Base-by-base conservation (phyloP, 768 basidiomycete species). In the Dendrothele bispora region DNA sequence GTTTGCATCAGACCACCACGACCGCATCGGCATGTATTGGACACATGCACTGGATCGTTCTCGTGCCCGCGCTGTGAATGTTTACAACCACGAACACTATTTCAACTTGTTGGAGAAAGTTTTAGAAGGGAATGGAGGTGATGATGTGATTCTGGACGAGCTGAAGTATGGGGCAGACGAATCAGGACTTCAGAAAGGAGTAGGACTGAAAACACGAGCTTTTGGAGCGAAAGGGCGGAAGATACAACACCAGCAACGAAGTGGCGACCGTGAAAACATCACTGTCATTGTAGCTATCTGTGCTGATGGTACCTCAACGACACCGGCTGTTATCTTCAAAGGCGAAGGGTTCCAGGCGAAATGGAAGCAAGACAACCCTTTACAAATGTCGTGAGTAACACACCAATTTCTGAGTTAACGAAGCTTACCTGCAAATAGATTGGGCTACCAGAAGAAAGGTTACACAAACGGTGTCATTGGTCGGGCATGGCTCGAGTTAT, bases 241-340 rank as follows among this genome's bases (percentile, higher is more conserved):
- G 28, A 20, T 35, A 7, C 66, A 67, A 43, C 60, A 74, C 57
- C 67, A 72, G 53, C 68, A 70, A 49, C 29, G 51, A 1, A 53
- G 52, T 24, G 66, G 69, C 1, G 55, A 54, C 22, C 50, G 57
- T 7, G 72, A 75, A 49, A 73, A 68, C 40, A 71, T 69, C 29
- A 74, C 72, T 1, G 62, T 70, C 10, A 55, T 78, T 38, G 61
- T 67, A 0, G 71, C 69, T 2, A 76, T 77, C 21, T 71, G 72
- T 54, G 68, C 66, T 0, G 66, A 73, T 58, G 67, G 70, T 1
- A 58, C 57, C 6, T 10, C 55, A 0, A 39, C 60, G 12, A 41
- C 55, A 29, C 70, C 69, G 3, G 43, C 61, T 18, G 58, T 70
- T 3, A 67, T 71, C 34, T 70, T 61, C 49, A 67, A 66, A 45